phyloP scores from a whole-genome alignment of 164 flowering plant species.

The Taxillus chinensis region DNA sequence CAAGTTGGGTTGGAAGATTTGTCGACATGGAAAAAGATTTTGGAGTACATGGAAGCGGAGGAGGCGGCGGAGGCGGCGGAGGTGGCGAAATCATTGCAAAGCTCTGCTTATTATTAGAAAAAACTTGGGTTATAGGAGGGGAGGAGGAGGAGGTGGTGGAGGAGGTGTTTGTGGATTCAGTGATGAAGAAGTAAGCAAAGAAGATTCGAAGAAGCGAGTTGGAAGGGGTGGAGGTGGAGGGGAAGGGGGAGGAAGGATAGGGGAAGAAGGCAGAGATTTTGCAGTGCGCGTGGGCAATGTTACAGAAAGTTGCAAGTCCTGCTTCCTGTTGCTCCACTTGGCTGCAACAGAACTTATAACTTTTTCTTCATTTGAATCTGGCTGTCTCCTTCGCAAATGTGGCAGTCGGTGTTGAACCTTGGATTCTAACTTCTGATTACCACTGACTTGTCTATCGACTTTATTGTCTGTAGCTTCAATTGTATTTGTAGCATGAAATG shows the following conservation, averaged over 20 bases:
- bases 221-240: neutral
- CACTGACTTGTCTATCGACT: constrained; percentile 16
- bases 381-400: constrained; percentile 18
- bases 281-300: too few relatives aligned
- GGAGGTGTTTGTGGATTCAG: too few relatives aligned
- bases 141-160: too few relatives aligned
- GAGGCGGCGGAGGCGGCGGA: constrained; percentile 13
- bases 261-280: too few relatives aligned
- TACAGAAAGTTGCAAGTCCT: too few relatives aligned
- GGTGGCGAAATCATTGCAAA: neutral
- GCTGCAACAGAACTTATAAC: constrained; percentile 23
- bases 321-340: constrained; percentile 33
- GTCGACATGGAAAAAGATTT: too few relatives aligned
- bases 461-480: constrained; percentile 11
- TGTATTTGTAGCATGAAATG: too few relatives aligned
- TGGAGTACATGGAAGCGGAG: neutral
- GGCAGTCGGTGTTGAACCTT: constrained; percentile 20
- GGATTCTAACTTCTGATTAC: constrained; percentile 16
- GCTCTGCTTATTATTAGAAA: too few relatives aligned
- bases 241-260: neutral
- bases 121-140: too few relatives aligned
- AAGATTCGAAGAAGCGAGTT: neutral
- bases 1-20: neutral
- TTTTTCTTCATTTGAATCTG: constrained; percentile 19
- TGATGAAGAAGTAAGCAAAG: neutral